These are phyloP conservation scores for Kodamaea plutei DNA, from an alignment of 1,139 yeast genomes.

Conservation along the genomic window DNA sequence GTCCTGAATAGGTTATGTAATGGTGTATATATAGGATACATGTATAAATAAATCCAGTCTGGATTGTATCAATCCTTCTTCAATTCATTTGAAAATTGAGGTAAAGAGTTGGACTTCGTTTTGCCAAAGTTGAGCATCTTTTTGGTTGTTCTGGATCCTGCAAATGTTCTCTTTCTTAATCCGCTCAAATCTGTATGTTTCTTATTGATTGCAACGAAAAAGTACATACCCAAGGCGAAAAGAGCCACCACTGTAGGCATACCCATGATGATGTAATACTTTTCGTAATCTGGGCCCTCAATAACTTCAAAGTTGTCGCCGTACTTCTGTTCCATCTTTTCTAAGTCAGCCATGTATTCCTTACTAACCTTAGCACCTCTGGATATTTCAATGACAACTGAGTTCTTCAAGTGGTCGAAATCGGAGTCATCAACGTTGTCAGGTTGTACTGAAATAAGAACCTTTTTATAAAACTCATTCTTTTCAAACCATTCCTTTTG, in stretches of 20 bases:
- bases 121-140: conserved; percentile 28
- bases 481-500: conserved; percentile 54
- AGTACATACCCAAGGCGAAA: conserved; percentile 58
- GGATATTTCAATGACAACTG: conserved; percentile 53
- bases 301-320: conserved; percentile 48
- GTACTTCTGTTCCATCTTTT: conserved; percentile 35
- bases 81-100: conserved; percentile 22
- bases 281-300: conserved; percentile 58
- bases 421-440: conserved; percentile 62
- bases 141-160: conserved; percentile 36
- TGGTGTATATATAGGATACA: too few species aligned
- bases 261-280: conserved; percentile 60
- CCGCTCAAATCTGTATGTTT: conserved; percentile 42
- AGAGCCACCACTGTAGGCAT: conserved; percentile 71
- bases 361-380: conserved; percentile 59
- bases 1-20: too few species aligned
- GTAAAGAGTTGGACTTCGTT: conserved; percentile 23
- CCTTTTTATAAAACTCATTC: conserved; percentile 44
- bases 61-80: conserved; percentile 16
- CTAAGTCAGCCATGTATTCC: conserved; percentile 52
- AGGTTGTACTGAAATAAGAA: conserved; percentile 67
- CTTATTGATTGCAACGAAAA: conserved; percentile 54
- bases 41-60: too few species aligned
- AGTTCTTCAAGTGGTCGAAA: conserved; percentile 48
- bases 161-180: conserved; percentile 49